Base-by-base conservation (phyloP, 2,329 filamentous ascomycete genomes). In the Raffaelea ambrosiae region DNA sequence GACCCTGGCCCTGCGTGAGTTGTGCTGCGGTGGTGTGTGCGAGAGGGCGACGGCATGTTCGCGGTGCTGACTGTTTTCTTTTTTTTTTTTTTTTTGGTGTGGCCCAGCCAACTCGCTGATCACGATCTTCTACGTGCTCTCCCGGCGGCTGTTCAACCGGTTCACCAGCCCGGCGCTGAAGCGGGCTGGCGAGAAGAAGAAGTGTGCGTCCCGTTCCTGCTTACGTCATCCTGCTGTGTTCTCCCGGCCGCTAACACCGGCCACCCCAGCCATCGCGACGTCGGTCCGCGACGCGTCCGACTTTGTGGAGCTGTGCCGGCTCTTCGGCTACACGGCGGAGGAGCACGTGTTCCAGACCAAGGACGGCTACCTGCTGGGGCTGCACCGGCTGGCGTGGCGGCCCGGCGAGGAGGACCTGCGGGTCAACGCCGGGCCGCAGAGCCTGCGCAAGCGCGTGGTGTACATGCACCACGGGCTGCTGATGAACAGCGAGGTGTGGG, bases 401-500 rank as follows among this genome's bases (percentile, higher is more conserved):
- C 85, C 81, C 57, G 88, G 88, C 11, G 88, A 95, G 62, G 86
- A 93, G 61, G 79, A 81, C n/a, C 69, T 74, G 47, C 79, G 79
- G 53, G 85, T 95, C 58, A 96, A 96, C 61, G 71, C 73, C 44
- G 85, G 85, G 0, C 73, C 74, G 1, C 73, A 75, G 33, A 83
- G 83, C 58, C 57, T 86, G 23, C 77, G 76, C 65, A 96, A 96
- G 70, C 86, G 83, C 57, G 87, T 97, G 43, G 83, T 93, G 7
- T 98, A 97, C 63, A 71, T 98, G 54, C 93, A 98, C 61, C 93
- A 98, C 65, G 93, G 91, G 9, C 75, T 98, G 49, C 77, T 98
- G 61, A 98, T 98, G 93, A 97, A 96, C 66, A 95, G 89, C 58
- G 93, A 98, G 65, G 91, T 98, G 31, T 98, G 93, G 93, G 88